Percentiles rank a stretch among this genome's conserved stretches.
Evolutionary conservation across 1,284 basidiomycete genomes (phyloP).

Genomic region (Somion occarium): DNA sequence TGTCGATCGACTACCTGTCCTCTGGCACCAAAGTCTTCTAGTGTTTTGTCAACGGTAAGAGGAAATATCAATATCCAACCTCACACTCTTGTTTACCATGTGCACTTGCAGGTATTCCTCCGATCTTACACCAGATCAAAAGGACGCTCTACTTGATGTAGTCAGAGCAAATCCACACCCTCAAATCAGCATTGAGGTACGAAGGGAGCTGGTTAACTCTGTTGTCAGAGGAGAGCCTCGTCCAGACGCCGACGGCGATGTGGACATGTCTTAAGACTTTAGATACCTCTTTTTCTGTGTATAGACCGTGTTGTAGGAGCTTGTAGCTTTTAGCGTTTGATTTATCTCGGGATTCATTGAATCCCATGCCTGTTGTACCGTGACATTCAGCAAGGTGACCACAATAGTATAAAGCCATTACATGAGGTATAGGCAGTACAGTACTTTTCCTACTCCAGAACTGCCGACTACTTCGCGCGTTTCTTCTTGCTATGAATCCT

Average conservation of each 20-base stretch:
- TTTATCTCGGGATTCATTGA: too few relatives aligned
- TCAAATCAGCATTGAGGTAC: slow-evolving; percentile 87
- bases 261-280: slow-evolving; percentile 21
- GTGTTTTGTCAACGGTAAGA: slow-evolving; percentile 90
- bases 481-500: slow-evolving; percentile 22
- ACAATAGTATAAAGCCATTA: too few relatives aligned
- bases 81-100: background rate
- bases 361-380: too few relatives aligned
- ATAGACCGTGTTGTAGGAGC: background rate
- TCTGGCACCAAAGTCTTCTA: slow-evolving; percentile 97
- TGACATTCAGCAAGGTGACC: too few relatives aligned
- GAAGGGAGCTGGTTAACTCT: slow-evolving; percentile 80
- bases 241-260: slow-evolving; percentile 40
- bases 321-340: background rate
- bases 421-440: background rate
- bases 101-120: slow-evolving; percentile 72
- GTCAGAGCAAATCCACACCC: slow-evolving; percentile 84
- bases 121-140: slow-evolving; percentile 97
- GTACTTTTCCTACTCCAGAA: too few relatives aligned
- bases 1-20: slow-evolving; percentile 80
- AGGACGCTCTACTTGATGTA: slow-evolving; percentile 94
- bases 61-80: too few relatives aligned
- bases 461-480: slow-evolving; percentile 13
- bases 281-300: background rate
- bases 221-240: slow-evolving; percentile 68